A percentile compares a stretch with the other conserved stretches of the same genome.
Conservation (phyloP, 2,329 filamentous ascomycete species). For the Cytospora leucostoma region DNA sequence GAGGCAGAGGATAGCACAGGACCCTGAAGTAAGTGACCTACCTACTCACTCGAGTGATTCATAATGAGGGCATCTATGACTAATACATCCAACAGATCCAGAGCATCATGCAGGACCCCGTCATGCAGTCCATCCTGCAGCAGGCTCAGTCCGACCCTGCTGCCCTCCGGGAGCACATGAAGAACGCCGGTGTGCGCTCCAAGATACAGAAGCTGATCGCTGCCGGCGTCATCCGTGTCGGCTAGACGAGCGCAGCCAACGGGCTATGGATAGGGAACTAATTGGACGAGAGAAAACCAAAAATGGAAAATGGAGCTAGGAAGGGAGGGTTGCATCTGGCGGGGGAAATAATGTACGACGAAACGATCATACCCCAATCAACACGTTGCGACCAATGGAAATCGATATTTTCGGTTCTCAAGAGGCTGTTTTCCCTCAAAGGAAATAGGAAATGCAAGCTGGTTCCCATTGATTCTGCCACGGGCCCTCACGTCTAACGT, state of each 20-base stretch:
- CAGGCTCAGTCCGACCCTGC: constrained; percentile 93
- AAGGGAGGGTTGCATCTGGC: not conserved
- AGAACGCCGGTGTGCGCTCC: constrained; percentile 78
- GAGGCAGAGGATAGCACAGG: constrained; percentile 82
- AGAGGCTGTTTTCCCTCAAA: not conserved
- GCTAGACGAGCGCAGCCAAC: constrained; percentile 36
- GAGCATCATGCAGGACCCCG: constrained; percentile 87
- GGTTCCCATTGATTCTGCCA: not conserved
- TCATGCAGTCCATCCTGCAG: constrained; percentile 97
- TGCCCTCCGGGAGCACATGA: constrained; percentile 95
- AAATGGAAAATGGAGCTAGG: not conserved
- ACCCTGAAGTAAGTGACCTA: constrained; percentile 73
- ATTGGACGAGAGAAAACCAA: not conserved
- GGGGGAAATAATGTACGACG: constrained; percentile 18
- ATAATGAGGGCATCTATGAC: not conserved
- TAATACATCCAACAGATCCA: constrained; percentile 61
- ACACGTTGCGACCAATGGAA: not conserved
- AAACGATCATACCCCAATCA: constrained; percentile 25
- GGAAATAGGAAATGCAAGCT: not conserved
- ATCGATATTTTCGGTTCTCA: constrained; percentile 1
- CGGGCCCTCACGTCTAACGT: not conserved
- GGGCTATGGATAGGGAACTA: not conserved
- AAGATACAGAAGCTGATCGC: constrained; percentile 96
- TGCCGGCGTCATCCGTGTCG: constrained; percentile 85
- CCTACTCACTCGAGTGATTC: no score